Conservation (phyloP, 768 basidiomycete genomes). For the Ramaria sp. region DNA sequence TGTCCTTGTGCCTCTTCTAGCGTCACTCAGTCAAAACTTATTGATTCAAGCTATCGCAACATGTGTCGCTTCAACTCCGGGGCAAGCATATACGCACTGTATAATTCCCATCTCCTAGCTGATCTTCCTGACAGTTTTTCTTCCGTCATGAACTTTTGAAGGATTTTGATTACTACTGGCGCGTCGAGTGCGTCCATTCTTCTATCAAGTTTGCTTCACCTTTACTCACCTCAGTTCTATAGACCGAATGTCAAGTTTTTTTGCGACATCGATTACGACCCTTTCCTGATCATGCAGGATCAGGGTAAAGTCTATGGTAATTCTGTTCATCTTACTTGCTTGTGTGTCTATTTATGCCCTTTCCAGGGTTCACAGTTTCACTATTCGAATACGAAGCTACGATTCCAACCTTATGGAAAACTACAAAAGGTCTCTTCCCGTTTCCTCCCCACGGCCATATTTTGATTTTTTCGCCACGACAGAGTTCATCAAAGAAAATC, state of each 20-base stretch:
- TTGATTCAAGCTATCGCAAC: slow-evolving; percentile 52
- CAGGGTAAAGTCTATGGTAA: slow-evolving; percentile 76
- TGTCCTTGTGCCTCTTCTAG: slow-evolving; percentile 19
- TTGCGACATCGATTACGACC: slow-evolving; percentile 71
- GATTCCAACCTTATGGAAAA: slow-evolving; percentile 71
- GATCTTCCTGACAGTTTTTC: slow-evolving; percentile 55
- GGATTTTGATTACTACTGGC: slow-evolving; percentile 82
- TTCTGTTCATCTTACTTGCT: neutral
- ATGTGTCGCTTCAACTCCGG: slow-evolving; percentile 96
- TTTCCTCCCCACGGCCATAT: neutral
- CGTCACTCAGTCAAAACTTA: neutral
- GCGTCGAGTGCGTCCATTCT: slow-evolving; percentile 55
- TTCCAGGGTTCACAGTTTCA: slow-evolving; percentile 65
- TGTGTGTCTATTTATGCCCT: neutral
- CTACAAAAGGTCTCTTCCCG: slow-evolving; percentile 45
- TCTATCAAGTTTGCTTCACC: neutral
- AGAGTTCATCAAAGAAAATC: slow-evolving; percentile 62
- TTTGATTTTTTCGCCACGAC: neutral
- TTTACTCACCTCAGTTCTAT: slow-evolving; percentile 5
- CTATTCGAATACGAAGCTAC: slow-evolving; percentile 71
- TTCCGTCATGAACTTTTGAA: slow-evolving; percentile 69
- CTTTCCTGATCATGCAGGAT: slow-evolving; percentile 73
- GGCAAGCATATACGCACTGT: slow-evolving; percentile 30
- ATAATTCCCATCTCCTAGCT: slow-evolving; percentile 8
- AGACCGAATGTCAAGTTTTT: slow-evolving; percentile 74